Evolutionary conservation across 805 yeast species (phyloP).

Genomic region (Saturnispora ahearnii): DNA sequence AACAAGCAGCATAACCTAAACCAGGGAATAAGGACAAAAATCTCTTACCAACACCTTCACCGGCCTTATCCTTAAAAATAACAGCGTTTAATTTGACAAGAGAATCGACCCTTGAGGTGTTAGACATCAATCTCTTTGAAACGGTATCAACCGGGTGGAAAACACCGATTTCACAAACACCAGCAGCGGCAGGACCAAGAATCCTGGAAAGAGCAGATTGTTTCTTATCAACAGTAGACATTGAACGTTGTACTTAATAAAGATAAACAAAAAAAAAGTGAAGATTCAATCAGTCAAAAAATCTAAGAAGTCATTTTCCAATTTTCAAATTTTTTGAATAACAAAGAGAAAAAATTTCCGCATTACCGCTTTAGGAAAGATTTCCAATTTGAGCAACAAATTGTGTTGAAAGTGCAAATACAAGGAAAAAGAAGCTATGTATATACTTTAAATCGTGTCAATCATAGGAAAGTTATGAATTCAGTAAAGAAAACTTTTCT

Average conservation of each 20-base stretch:
- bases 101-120: constrained; percentile 58
- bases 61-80: constrained; percentile 75
- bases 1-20: constrained; percentile 95
- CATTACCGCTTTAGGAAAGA: background rate
- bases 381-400: background rate
- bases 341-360: background rate
- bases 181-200: constrained; percentile 97
- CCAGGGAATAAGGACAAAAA: constrained; percentile 90
- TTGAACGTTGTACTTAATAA: constrained; percentile 4
- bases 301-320: background rate
- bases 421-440: background rate
- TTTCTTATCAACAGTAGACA: constrained; percentile 52
- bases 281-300: background rate
- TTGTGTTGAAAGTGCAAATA: background rate
- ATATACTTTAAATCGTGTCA: no score
- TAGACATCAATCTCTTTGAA: constrained; percentile 89
- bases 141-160: constrained; percentile 99
- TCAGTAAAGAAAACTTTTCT: background rate
- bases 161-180: constrained; percentile 90
- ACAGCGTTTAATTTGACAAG: constrained; percentile 69
- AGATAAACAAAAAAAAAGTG: background rate
- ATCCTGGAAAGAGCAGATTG: constrained; percentile 87
- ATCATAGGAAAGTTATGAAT: no score
- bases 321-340: background rate
- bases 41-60: constrained; percentile 60